Base-by-base conservation (phyloP, 148 eudicot genomes). In the Rhododendron williamsianum region DNA sequence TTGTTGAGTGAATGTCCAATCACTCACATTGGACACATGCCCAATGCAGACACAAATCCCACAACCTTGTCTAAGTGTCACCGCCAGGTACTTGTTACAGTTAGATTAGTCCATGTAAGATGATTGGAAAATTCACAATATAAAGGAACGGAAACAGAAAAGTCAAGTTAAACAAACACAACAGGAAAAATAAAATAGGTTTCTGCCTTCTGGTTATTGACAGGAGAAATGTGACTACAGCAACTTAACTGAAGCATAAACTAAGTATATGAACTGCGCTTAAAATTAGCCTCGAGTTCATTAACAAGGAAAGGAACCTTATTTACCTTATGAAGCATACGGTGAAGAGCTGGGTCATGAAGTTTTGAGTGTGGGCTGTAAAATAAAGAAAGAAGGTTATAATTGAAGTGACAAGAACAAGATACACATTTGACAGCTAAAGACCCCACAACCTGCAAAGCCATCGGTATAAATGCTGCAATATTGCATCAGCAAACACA, bases 401-500 rank as follows among this genome's bases (percentile, higher is more conserved):
- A 84, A n/a, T 38, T 51, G 71, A 79, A 67, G 52, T 51, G 51
- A 16, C n/a, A 23, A 38, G 41, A 69, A 86, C 36, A 86, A 48
- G 69, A 83, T 80, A 83, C 41, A 63, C 25, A 69, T 74, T 36
- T 33, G 45, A 58, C 21, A 52, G 65, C 78, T 49, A 52, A 76
- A 81, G 38, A 87, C 27, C 52, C 43, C 83, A 89, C 82, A 87
- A 95, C 99, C 99, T 97, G 95, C 99, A 97, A 86, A 97, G 95
- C 99, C 99, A 97, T 76, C 99, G 93, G 89, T 97, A 95, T 78
- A 97, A 89, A 93, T 97, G 96, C 84, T 95, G 99, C 90, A 97
- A 87, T 84, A 97, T 87, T 87, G 96, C 96, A 90, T 97, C 98
- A 82, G 99, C 99, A 89, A 92, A 95, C 60, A 94, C 93, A 91